Evolutionary conservation across 1,284 basidiomycete species (phyloP).

Genomic region (Tremellales sp.): DNA sequence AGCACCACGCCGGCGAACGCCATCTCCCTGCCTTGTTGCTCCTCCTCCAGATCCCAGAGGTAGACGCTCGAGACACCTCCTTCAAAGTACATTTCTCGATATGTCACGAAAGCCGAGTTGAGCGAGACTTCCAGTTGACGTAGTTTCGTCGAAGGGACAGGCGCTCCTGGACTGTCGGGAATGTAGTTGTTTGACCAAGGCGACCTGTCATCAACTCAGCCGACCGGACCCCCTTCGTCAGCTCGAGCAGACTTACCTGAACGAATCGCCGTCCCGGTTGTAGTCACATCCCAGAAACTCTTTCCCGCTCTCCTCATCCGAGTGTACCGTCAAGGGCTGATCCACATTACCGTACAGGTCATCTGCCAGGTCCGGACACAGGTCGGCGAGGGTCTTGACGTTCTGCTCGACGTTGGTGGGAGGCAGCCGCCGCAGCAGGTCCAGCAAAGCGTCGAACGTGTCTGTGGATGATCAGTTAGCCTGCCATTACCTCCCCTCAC

Average conservation of each 20-base stretch:
- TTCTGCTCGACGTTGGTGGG: slow-evolving; percentile 88
- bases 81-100: slow-evolving; percentile 97
- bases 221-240: not conserved
- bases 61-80: slow-evolving; percentile 97
- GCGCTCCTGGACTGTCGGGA: slow-evolving; percentile 74
- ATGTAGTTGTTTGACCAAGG: slow-evolving; percentile 97
- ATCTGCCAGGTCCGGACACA: slow-evolving; percentile 92
- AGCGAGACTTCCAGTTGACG: slow-evolving; percentile 88
- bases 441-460: slow-evolving; percentile 76
- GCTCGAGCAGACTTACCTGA: slow-evolving; percentile 59
- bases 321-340: slow-evolving; percentile 80
- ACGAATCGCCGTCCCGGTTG: slow-evolving; percentile 93
- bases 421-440: slow-evolving; percentile 91
- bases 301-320: slow-evolving; percentile 66
- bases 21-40: slow-evolving; percentile 48
- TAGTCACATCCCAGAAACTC: slow-evolving; percentile 97
- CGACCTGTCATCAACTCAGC: slow-evolving; percentile 57
- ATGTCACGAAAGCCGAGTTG: slow-evolving; percentile 96
- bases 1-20: slow-evolving; percentile 91
- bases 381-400: slow-evolving; percentile 71
- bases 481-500: not conserved
- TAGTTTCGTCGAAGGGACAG: slow-evolving; percentile 74
- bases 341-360: slow-evolving; percentile 94
- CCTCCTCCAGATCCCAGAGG: slow-evolving; percentile 96
- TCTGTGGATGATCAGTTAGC: slow-evolving; percentile 4